Evolutionary conservation across 2,329 filamentous ascomycete genomes (phyloP).

Genomic region (Dothistroma pini): DNA sequence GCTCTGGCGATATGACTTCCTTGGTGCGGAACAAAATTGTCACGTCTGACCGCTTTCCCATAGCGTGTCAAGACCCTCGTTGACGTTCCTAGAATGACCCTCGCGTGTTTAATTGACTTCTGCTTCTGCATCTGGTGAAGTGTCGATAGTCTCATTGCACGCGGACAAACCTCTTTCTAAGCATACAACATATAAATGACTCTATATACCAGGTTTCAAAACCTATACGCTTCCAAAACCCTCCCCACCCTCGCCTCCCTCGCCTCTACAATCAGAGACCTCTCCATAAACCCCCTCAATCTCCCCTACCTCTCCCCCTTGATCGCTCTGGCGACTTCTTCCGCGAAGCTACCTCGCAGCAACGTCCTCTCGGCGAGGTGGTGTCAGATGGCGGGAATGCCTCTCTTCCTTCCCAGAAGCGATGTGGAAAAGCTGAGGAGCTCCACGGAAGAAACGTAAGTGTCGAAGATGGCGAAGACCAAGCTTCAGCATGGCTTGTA

Average conservation of each 20-base stretch:
- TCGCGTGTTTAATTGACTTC: slow-evolving; percentile 22
- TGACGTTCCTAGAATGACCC: slow-evolving; percentile 19
- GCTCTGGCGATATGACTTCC: background rate
- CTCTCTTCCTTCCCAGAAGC: background rate
- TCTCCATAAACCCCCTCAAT: slow-evolving; percentile 13
- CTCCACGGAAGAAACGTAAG: slow-evolving; percentile 1
- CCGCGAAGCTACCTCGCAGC: slow-evolving; percentile 12
- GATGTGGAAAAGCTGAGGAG: background rate
- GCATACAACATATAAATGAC: background rate
- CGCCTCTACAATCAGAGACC: slow-evolving; percentile 6
- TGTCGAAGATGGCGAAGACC: slow-evolving; percentile 3
- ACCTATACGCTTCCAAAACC: background rate
- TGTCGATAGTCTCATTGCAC: slow-evolving; percentile 20
- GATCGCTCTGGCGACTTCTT: slow-evolving; percentile 12
- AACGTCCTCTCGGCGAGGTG: slow-evolving; percentile 3
- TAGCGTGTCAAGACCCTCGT: slow-evolving; percentile 13
- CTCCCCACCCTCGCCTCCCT: background rate
- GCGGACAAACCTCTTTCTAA: slow-evolving; percentile 7
- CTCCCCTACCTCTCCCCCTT: slow-evolving; percentile 7
- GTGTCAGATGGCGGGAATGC: slow-evolving; percentile 10
- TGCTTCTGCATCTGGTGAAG: slow-evolving; percentile 14
- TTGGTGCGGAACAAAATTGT: slow-evolving; percentile 18
- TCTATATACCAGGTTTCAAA: background rate
- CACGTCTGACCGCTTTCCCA: slow-evolving; percentile 15
- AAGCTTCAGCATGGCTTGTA: slow-evolving; percentile 4